Percentiles rank a stretch among this genome's conserved stretches.
phyloP scores from a whole-genome alignment of 768 basidiomycete genomes.

The Pulveroboletus sp. region DNA sequence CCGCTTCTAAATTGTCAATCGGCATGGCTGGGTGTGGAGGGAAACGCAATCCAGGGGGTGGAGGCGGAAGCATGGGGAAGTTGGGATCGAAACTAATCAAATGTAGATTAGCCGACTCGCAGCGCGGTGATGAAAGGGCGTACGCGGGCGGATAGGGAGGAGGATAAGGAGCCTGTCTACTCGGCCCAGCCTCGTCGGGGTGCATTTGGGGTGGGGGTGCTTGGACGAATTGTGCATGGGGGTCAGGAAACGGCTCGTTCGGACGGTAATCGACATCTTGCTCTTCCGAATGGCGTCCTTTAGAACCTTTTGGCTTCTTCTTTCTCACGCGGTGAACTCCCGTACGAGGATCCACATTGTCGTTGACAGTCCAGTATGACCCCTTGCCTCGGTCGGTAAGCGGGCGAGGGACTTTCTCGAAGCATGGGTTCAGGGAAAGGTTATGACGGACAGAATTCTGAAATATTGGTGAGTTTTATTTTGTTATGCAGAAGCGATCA shows the following conservation, averaged over 20 bases:
- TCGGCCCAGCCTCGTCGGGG: constrained; percentile 58
- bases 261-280: constrained; percentile 64
- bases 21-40: constrained; percentile 53
- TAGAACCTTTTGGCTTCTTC: constrained; percentile 68
- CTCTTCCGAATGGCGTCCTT: constrained; percentile 50
- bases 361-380: constrained; percentile 90
- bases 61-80: constrained; percentile 59
- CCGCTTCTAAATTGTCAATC: constrained; percentile 68
- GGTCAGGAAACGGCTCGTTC: constrained; percentile 53
- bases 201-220: constrained; percentile 48
- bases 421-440: constrained; percentile 85
- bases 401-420: constrained; percentile 88
- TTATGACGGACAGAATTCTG: constrained; percentile 92
- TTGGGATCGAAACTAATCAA: constrained; percentile 64
- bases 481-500: constrained; percentile 32
- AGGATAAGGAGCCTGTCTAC: constrained; percentile 54
- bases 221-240: constrained; percentile 52
- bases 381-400: constrained; percentile 89
- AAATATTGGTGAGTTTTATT: constrained; percentile 21
- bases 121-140: not conserved
- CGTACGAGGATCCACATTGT: constrained; percentile 84
- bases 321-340: constrained; percentile 87
- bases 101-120: constrained; percentile 4
- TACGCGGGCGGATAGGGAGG: constrained; percentile 59
- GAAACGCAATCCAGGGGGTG: constrained; percentile 54